Base-by-base conservation (phyloP, 2,329 filamentous ascomycete genomes). In the Pseudocercospora crystallina region DNA sequence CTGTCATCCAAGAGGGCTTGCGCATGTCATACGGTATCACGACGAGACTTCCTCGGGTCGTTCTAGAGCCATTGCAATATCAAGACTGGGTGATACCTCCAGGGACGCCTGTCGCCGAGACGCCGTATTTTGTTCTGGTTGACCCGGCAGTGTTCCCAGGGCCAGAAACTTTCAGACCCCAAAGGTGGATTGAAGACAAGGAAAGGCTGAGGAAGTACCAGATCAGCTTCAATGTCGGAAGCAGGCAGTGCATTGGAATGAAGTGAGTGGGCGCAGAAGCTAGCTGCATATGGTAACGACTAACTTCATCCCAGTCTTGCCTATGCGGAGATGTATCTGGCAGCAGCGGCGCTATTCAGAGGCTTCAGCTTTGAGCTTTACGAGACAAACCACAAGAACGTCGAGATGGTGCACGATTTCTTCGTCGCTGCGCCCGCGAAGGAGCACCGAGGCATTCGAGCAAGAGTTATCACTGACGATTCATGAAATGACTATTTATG, bases 91-190 rank as follows among this genome's bases (percentile, higher is more conserved):
- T 44, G 7, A 49, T 60, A 7, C 57, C 57, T 10, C 12, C 42
- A 2, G 52, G 62, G 58, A 43, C 64, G 61, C 34, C 62, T 53
- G 29, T 69, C 54, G 30, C 61, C 50, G 36, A 66, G 63, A 48
- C 67, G 56, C 10, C 63, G 7, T 40, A 44, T 20, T 49, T 66
- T 39, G 56, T 69, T 7, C 67, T 69, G 43, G 62, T 59, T 48
- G 66, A 70, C 33, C 49, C 56, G 3, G 40, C 46, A 2, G 60
- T 70, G 8, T 70, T 69, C 42, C 61, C 61, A 1, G 47, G 62
- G 11, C 66, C 65, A 2, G 36, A 60, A 1, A 45, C 40, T 2
- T 70, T 69, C 41, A 43, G 49, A 11, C 67, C 67, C 7, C 64
- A 68, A 47, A 59, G 69, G 13, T 71, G 67, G 67, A 53, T 70